Conservation (phyloP, 345 rosid genomes). For the Boechera stricta region DNA sequence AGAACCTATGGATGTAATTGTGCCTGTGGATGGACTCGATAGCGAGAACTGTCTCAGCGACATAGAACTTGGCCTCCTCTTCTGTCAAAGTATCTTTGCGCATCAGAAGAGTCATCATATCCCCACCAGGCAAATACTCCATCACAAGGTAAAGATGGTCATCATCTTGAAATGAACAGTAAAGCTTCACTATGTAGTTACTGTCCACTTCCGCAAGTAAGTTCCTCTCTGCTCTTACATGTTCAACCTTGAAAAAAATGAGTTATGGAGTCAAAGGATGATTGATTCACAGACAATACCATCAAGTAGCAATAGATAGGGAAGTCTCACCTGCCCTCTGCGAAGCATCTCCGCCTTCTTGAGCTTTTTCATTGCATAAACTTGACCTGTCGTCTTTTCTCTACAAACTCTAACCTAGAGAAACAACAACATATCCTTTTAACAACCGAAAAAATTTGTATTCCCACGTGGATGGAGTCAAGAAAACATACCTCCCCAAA, state of each 20-base stretch:
- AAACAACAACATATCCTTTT: neutral
- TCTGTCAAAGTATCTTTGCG: slow-evolving; percentile 71
- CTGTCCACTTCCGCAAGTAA: slow-evolving; percentile 71
- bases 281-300: neutral
- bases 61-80: slow-evolving; percentile 70
- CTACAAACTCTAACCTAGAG: slow-evolving; percentile 87
- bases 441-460: neutral
- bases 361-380: slow-evolving; percentile 96
- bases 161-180: slow-evolving; percentile 70
- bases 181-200: slow-evolving; percentile 62
- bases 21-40: slow-evolving; percentile 70
- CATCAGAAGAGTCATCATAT: slow-evolving; percentile 75
- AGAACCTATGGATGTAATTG: slow-evolving; percentile 69
- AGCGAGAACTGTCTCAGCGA: slow-evolving; percentile 71
- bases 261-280: slow-evolving; percentile 4
- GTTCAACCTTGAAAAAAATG: slow-evolving; percentile 56
- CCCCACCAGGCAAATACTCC: slow-evolving; percentile 76
- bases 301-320: neutral
- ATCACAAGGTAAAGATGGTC: slow-evolving; percentile 66
- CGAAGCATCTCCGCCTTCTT: slow-evolving; percentile 97
- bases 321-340: slow-evolving; percentile 78
- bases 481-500: slow-evolving; percentile 72
- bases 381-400: slow-evolving; percentile 87
- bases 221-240: slow-evolving; percentile 75
- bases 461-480: neutral